Conservation (phyloP, 257 asterid species). For the Galeopsis tetrahit region DNA sequence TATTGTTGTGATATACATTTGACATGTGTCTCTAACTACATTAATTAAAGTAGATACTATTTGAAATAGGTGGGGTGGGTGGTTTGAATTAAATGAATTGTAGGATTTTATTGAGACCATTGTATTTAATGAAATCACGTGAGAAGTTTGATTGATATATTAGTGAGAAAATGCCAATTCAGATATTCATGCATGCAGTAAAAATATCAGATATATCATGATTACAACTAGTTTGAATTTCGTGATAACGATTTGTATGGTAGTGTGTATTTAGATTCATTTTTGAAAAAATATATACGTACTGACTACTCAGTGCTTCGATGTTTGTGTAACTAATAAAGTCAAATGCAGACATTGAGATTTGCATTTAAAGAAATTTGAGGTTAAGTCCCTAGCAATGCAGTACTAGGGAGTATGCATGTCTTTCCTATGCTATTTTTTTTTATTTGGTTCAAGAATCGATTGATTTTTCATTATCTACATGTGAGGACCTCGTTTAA, state of each 20-base stretch:
- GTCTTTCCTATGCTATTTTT: neutral
- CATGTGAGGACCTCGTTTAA: no score
- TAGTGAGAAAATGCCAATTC: slow-evolving; percentile 34
- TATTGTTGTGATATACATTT: no score
- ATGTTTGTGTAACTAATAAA: slow-evolving; percentile 31
- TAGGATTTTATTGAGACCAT: neutral
- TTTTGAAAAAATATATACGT: slow-evolving; percentile 36
- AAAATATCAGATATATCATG: slow-evolving; percentile 35
- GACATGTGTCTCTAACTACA: no score
- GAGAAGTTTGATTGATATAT: slow-evolving; percentile 31
- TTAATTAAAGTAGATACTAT: neutral
- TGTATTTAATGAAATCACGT: slow-evolving; percentile 70
- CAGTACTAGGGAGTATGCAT: neutral
- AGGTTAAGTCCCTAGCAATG: neutral
- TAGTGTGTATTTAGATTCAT: slow-evolving; percentile 43
- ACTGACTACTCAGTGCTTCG: slow-evolving; percentile 29
- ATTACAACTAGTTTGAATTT: slow-evolving; percentile 47
- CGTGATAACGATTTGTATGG: slow-evolving; percentile 42
- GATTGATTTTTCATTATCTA: no score
- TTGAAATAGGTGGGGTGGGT: neutral
- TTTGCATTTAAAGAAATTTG: slow-evolving; percentile 29
- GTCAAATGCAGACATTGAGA: slow-evolving; percentile 44
- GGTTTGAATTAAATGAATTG: slow-evolving; percentile 2
- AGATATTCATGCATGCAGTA: slow-evolving; percentile 35
- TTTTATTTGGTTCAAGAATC: no score